Evolutionary conservation across 345 rosid genomes (phyloP), one percentile per base, ranked within the genome.

Genomic region (Arabis hirsuta): DNA sequence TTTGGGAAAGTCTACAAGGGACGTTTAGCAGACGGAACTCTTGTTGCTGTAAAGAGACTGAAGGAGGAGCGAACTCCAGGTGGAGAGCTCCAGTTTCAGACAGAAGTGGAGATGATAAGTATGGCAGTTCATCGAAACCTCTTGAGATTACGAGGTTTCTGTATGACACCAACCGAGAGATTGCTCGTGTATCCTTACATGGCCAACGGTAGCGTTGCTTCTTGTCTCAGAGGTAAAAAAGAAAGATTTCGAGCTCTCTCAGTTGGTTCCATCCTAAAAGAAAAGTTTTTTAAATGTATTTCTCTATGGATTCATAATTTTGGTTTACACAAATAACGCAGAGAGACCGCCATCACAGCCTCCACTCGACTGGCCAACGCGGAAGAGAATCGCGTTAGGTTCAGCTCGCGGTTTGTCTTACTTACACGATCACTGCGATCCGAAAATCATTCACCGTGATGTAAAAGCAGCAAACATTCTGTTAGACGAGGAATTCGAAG

Each of bases 111-210:
- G 82, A 94, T 94, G 98, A 91, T 94, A 70, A 91, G 97, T 81
- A 94, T 94, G 98, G 98, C 98, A 43, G 97, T 94, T 71, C 98
- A 94, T 76, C 86, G 97, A 63, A 91, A 94, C 81, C 97, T 94
- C 59, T 84, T 94, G 47, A 85, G 97, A 34, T 73, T 94, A 61
- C 88, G 91, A 61, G 97, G 98, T 22, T 94, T 94, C 78, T 94
- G 98, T 74, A 94, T 94, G 98, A 94, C 98, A 31, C 97, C 98
- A 8, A 91, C 97, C 0, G 97, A 94, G 62, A 81, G 98, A 46
- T 73, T 94, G 62, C 97, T 94, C 55, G 97, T 94, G 58, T 94
- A 94, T 73, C 98, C 97, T 41, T 94, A 89, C 86, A 94, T 94
- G 98, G 98, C 98, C 55, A 94, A 94, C 29, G 98, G 98, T 80